Base-by-base conservation (phyloP, 208 protist species). In the Acanthamoeba sp. region DNA sequence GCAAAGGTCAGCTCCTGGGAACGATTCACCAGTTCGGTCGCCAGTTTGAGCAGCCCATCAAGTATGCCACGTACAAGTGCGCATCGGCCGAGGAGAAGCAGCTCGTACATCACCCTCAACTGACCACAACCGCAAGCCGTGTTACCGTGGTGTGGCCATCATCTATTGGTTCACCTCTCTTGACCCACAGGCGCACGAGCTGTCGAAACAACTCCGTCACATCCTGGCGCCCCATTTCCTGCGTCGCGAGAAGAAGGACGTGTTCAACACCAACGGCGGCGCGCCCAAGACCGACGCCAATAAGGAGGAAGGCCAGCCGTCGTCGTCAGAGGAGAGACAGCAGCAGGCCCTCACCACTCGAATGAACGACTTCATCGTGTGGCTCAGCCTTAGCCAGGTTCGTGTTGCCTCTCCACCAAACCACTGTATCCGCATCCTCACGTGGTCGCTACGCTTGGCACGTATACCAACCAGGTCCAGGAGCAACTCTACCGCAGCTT, bases 361-460 rank as follows among this genome's bases (percentile, higher is more conserved):
- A 2, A 94, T 82, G 93, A 94, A 94, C n/a, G 93, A 94, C 40
- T 90, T 94, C 32, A 91, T 94, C 45, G 82, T 94, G 18, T 94
- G 93, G 93, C 57, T 94, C 42, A 66, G 48, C 16, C 38, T 93
- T n/a, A 78, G 59, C 12, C 66, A 12, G 29, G 48, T 73, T 16
- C 40, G 64, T 14, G 12, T 6, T 36, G 7, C 14, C 27, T 38
- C 24, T 36, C 24, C 32, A 18, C 24, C n/a, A 16, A 34, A 40
- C 1, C 24, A 32, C 66, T 20, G n/a, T 27, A 69, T 40, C 36
- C 48, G 5, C 27, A 20, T 40, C 3, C 9, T 12, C 45, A 14
- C n/a, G 52, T 27, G 22, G 6, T 14, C 38, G 2, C 7, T 27
- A 6, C 40, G 14, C 22, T 45, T 22, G 24, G 14, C 29, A 7